Evolutionary conservation across 1,284 basidiomycete genomes (phyloP).

Genomic region (Cutaneotrichosporon dermatis): DNA sequence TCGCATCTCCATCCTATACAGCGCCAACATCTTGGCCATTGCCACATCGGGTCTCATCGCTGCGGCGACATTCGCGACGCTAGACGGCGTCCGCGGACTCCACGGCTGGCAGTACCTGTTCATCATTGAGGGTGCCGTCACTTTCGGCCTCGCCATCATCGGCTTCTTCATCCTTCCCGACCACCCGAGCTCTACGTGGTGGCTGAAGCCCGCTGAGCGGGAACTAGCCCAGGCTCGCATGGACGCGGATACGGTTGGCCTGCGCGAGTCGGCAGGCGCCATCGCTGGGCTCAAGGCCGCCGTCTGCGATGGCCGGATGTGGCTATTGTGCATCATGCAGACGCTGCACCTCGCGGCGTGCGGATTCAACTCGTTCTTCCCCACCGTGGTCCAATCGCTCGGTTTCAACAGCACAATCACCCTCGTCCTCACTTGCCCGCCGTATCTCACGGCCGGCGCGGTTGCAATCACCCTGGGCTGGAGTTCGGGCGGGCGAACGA

Average conservation of each 20-base stretch:
- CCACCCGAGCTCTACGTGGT: conserved; percentile 14
- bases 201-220: conserved; percentile 14
- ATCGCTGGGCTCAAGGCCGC: conserved; percentile 33
- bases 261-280: conserved; percentile 22
- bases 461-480: conserved; percentile 22
- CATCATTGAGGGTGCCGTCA: conserved; percentile 19
- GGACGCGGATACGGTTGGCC: conserved; percentile 27
- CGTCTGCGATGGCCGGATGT: conserved; percentile 28
- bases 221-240: conserved; percentile 17
- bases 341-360: conserved; percentile 27
- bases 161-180: conserved; percentile 16
- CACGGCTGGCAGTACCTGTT: conserved; percentile 27
- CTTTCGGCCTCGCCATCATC: conserved; percentile 13
- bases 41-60: conserved; percentile 25
- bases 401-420: conserved; percentile 40
- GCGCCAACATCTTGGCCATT: conserved; percentile 23
- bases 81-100: conserved; percentile 16
- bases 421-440: conserved; percentile 46
- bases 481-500: conserved; percentile 29
- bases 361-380: conserved; percentile 36
- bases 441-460: conserved; percentile 32
- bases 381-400: conserved; percentile 28
- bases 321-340: conserved; percentile 30
- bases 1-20: conserved; percentile 41
- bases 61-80: conserved; percentile 17